phyloP scores from a whole-genome alignment of 2,329 filamentous ascomycete species.

The Nothophoma quercina region DNA sequence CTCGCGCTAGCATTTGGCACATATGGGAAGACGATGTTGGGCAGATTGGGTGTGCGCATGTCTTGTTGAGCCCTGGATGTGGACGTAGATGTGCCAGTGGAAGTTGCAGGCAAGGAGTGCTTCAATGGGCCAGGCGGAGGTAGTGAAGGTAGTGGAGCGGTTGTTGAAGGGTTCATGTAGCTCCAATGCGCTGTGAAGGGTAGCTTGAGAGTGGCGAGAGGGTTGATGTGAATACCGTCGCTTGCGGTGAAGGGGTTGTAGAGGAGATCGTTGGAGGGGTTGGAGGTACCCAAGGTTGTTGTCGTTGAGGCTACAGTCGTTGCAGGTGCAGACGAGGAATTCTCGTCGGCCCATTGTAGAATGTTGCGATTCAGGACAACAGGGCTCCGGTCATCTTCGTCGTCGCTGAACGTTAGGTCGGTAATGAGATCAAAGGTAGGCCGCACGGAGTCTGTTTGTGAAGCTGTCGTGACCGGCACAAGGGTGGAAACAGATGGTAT shows the following conservation, averaged over 20 bases:
- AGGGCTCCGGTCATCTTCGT: conserved; percentile 32
- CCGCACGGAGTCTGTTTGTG: conserved; percentile 23
- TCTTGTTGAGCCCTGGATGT: neutral
- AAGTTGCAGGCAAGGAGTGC: neutral
- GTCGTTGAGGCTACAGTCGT: neutral
- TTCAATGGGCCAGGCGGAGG: conserved; percentile 3
- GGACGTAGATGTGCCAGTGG: neutral
- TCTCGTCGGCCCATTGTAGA: conserved; percentile 49
- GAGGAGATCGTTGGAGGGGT: conserved; percentile 4
- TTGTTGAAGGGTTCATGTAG: conserved; percentile 4
- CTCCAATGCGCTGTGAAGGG: conserved; percentile 23
- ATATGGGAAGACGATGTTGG: conserved; percentile 41
- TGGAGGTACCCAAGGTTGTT: neutral
- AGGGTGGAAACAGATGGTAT: neutral
- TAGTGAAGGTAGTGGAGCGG: neutral
- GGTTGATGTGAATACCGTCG: conserved; percentile 41
- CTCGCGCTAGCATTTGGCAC: conserved; percentile 38
- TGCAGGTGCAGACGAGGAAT: conserved; percentile 26
- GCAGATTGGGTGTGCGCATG: conserved; percentile 39
- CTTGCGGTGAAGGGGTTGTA: conserved; percentile 24
- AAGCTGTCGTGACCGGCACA: conserved; percentile 7
- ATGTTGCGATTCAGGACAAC: conserved; percentile 49
- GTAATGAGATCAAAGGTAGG: conserved; percentile 27
- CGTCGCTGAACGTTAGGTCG: conserved; percentile 32
- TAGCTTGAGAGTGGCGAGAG: conserved; percentile 39